Evolutionary conservation across 768 basidiomycete genomes (phyloP), one percentile per base, ranked within the genome.

Genomic region (Suillus paluster): DNA sequence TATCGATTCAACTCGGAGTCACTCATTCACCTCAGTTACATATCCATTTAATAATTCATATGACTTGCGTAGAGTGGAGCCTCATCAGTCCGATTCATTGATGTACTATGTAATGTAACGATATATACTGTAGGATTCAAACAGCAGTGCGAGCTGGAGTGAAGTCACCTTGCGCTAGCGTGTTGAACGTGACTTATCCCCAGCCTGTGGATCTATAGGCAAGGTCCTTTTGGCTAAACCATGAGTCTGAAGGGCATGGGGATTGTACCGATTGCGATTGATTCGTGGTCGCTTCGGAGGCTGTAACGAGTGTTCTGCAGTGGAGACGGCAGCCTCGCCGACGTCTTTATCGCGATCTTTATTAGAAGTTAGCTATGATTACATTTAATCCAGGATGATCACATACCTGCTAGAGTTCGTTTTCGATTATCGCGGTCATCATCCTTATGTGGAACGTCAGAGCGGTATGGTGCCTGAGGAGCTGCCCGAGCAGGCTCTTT

Each of bases 361-460:
- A 62, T 54, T 21, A 56, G 54, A 50, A 33, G 48, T 19, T 39
- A 63, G 63, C 34, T 61, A 50, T 57, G 27, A 15, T 63, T 10
- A 66, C 41, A 21, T 58, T 62, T 53, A 46, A 52, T 41, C 38
- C 55, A 48, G 27, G 17, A 19, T 19, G 19, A 44, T 34, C n/a
- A 67, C 84, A 66, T 76, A 91, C 91, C 92, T 71, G 88, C 84
- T 38, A 80, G 74, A 25, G 86, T 84, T 59, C 91, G 83, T 76
- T 94, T 94, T 69, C 89, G 79, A 45, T 76, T 77, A 63, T 90
- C 89, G 53, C 86, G 83, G 33, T 89, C 88, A 19, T 91, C 89
- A 11, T 90, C 88, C 64, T 81, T 81, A 59, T 78, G 71, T 46
- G 75, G 73, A 53, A 71, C 53, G 39, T 85, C 85, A 56, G 73